Evolutionary conservation across 1,139 yeast species (phyloP), one percentile per base, ranked within the genome.

Genomic region (Saccharomyces pastorianus): DNA sequence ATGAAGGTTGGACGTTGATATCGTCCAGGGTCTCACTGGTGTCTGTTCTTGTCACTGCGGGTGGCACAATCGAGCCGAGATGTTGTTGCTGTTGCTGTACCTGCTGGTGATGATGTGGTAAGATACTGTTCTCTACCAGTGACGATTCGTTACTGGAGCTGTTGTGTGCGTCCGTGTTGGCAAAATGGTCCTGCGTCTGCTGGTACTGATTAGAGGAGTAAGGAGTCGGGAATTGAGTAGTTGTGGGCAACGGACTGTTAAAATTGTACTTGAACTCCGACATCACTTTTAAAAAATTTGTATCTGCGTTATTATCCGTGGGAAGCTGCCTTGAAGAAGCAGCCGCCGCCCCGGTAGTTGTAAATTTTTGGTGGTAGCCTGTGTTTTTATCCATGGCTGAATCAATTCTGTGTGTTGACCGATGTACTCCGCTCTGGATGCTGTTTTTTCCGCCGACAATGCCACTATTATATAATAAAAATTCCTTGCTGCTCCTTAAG

Each of bases 211-310:
- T 60, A 34, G 62, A 58, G 2, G 71, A 65, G 51, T 66, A 67
- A 1, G 71, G 71, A 0, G 71, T 67, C 25, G 71, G 71, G 28
- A 66, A 65, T 46, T 65, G 67, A 9, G 67, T 64, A n/a, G 64
- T 64, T 9, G 62, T 55, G 4, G 66, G 68, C 23, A 64, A 47
- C 4, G 70, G 70, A 54, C 69, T 65, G 48, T 64, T 60, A 47
- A 66, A 65, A 13, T 63, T 61, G 48, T 64, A 65, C 52, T 65
- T 65, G 46, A 62, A 53, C 26, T 63, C 68, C 14, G 63, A 51
- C 26, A 63, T 54, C 0, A 54, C 59, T 51, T 59, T 62, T 51
- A 61, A 63, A 48, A 62, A 63, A 48, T 55, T 58, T 6, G 60
- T 56, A 51, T 63, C 64, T 20, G 59, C 51, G 2, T 52, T 55